Conservation (phyloP, 371 early-diverging fungal species). For the Mortierella sp. region DNA sequence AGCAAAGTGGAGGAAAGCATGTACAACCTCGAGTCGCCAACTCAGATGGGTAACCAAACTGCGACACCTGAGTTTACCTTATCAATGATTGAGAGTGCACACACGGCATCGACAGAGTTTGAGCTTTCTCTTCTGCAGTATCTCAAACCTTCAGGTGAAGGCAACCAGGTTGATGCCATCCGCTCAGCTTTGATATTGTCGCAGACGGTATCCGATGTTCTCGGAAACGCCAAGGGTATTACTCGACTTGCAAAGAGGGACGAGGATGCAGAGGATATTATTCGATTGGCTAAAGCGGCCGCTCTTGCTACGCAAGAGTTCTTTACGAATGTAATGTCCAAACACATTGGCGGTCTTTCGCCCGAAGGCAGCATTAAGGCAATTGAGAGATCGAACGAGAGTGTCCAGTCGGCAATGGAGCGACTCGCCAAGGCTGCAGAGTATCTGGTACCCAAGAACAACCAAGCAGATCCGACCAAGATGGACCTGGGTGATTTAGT, state of each 20-base stretch:
- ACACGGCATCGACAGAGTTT: conserved; percentile 79
- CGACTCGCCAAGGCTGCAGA: conserved; percentile 76
- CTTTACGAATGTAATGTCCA: conserved; percentile 85
- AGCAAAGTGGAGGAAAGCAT: conserved; percentile 85
- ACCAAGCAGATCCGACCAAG: conserved; percentile 53
- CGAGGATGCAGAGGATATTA: conserved; percentile 75
- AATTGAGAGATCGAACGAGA: conserved; percentile 72
- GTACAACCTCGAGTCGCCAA: conserved; percentile 82
- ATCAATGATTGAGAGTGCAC: conserved; percentile 86
- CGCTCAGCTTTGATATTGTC: conserved; percentile 82
- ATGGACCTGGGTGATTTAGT: conserved; percentile 86
- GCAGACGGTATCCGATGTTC: conserved; percentile 78
- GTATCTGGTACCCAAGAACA: conserved; percentile 61
- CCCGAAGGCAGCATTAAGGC: conserved; percentile 75
- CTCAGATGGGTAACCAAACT: conserved; percentile 81
- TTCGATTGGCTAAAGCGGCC: conserved; percentile 66
- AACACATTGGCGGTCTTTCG: conserved; percentile 70
- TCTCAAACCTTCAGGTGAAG: conserved; percentile 63
- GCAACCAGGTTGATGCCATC: conserved; percentile 84
- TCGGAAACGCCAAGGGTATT: conserved; percentile 88
- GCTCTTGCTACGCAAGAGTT: conserved; percentile 73
- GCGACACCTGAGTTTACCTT: conserved; percentile 89
- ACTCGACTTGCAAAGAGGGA: conserved; percentile 80
- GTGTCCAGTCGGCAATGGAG: conserved; percentile 75
- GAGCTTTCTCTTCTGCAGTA: conserved; percentile 72